Conservation (phyloP, 805 yeast species). For the Teunomyces lycoperdinae region DNA sequence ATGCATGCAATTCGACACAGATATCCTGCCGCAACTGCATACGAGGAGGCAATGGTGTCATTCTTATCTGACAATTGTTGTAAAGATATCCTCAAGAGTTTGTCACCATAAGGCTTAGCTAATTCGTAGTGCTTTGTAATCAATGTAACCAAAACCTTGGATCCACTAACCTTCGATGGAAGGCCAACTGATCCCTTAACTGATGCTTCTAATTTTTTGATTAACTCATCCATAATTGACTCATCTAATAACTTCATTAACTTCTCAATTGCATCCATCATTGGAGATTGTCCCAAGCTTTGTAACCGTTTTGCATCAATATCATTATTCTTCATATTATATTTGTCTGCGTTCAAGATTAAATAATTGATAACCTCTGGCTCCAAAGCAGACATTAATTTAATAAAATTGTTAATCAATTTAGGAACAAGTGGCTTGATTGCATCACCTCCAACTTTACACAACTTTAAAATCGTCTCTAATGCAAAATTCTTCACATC, state of each 20-base stretch:
- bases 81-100: slow-evolving; percentile 55
- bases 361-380: slow-evolving; percentile 88
- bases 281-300: slow-evolving; percentile 76
- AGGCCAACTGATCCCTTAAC: slow-evolving; percentile 76
- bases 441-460: slow-evolving; percentile 59
- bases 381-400: slow-evolving; percentile 80
- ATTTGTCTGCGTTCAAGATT: slow-evolving; percentile 84
- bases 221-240: slow-evolving; percentile 44
- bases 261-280: slow-evolving; percentile 81
- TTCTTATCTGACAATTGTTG: slow-evolving; percentile 68
- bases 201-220: slow-evolving; percentile 50
- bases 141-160: slow-evolving; percentile 65
- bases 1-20: slow-evolving; percentile 60
- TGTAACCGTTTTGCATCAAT: slow-evolving; percentile 77
- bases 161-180: slow-evolving; percentile 86
- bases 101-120: slow-evolving; percentile 53
- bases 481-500: slow-evolving; percentile 78
- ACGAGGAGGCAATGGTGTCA: slow-evolving; percentile 68
- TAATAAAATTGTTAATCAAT: slow-evolving; percentile 65
- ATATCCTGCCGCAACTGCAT: slow-evolving; percentile 79
- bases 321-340: slow-evolving; percentile 64
- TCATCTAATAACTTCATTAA: slow-evolving; percentile 57
- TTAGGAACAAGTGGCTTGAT: slow-evolving; percentile 66
- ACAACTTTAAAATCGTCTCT: slow-evolving; percentile 66
- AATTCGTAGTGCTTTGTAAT: slow-evolving; percentile 52